Base-by-base conservation (phyloP, 257 asterid genomes). In the Solanum tarapatanum region DNA sequence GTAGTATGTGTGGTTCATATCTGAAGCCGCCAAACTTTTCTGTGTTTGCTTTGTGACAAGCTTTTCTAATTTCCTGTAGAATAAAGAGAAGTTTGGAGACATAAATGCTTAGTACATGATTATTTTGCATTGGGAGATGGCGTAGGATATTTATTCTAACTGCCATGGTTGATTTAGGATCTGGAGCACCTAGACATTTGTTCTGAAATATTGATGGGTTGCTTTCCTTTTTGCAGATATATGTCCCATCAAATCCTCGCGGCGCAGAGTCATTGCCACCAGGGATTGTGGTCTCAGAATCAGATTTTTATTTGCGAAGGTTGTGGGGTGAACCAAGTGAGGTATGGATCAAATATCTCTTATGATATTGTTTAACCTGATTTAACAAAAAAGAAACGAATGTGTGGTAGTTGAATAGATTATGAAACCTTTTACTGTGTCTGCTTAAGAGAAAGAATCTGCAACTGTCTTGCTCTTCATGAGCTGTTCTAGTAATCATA, bases 251-350 rank as follows among this genome's bases (percentile, higher is more conserved):
- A 86, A 97, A 97, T 91, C 99, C 99, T 74, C 98, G 94, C 70
- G 99, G 99, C 88, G 98, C 99, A n/a, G 98, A 97, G 90, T 89
- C 98, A 70, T 94, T 97, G 90, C 99, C 99, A 19, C 99, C 99
- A 9, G 99, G 98, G 87, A 97, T 97, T 87, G 95, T 97, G 88
- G 99, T 96, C 83, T 84, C 99, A 26, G 96, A 97, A 89, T 87
- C 99, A 41, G 99, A 97, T 91, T 92, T 97, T 86, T 96, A 92
- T 91, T 91, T 90, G 88, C 94, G 99, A 88, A 94, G 99, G 90
- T 94, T 97, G 90, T 97, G 99, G 99, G 99, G 99, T 90, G 99
- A 97, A 88, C 99, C 99, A 86, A 92, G 94, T 82, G 98, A 94
- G 98, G 99, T 96, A 90, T 85, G 69, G 76, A 30, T 66, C 85